These are phyloP conservation scores for Aureobasidium pullulans DNA, from an alignment of 2,329 filamentous ascomycete genomes.

Conservation along the genomic window DNA sequence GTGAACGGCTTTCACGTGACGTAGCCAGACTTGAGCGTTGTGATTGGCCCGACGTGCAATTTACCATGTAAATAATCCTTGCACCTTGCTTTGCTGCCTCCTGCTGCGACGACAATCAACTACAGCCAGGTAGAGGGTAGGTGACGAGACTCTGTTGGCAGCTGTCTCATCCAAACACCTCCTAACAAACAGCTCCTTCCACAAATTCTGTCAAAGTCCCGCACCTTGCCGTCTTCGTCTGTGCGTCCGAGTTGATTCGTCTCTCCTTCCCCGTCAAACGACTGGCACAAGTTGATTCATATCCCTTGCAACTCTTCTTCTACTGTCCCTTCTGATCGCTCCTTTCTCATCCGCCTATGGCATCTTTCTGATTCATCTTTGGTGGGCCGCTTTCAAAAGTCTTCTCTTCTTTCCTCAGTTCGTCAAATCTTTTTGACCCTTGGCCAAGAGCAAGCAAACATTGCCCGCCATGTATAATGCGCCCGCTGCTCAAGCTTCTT, in stretches of 20 bases:
- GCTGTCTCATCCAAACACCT: not conserved
- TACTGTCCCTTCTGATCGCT: conserved; percentile 2
- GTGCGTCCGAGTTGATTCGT: conserved; percentile 8
- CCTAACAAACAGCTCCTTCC: not conserved
- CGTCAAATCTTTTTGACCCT: conserved; percentile 4
- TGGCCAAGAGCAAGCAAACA: not conserved
- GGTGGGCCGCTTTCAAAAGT: not conserved
- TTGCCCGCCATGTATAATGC: conserved; percentile 19
- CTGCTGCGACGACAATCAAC: conserved; percentile 8
- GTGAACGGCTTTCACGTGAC: conserved; percentile 6
- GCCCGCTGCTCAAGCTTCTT: conserved; percentile 22
- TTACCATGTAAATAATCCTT: conserved; percentile 14
- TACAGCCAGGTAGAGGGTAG: not conserved
- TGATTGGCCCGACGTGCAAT: conserved; percentile 5
- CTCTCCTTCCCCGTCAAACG: conserved; percentile 13
- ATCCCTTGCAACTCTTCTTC: conserved; percentile 12
- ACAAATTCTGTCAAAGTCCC: not conserved
- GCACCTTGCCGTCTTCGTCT: conserved; percentile 12
- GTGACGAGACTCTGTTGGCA: conserved; percentile 8
- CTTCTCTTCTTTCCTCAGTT: not conserved
- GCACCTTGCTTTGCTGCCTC: conserved; percentile 11
- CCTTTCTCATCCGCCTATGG: not conserved
- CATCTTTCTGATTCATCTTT: conserved; percentile 1
- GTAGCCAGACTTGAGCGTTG: not conserved
- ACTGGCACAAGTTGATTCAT: not conserved